Evolutionary conservation across 768 basidiomycete genomes (phyloP).

Genomic region (Cytidiella melzeri): DNA sequence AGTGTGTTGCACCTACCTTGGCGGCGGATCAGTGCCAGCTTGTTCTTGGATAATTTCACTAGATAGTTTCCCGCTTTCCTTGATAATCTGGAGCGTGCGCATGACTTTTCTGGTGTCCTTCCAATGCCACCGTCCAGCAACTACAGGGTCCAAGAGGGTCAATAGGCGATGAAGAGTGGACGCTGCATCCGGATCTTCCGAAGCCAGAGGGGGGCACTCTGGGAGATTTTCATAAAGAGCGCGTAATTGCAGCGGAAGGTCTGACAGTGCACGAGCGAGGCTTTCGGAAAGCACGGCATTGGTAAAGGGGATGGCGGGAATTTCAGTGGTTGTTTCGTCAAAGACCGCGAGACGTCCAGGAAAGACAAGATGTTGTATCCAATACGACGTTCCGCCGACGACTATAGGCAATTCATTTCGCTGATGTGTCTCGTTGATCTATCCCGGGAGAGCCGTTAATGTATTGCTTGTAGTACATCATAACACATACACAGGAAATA

Average conservation of each 20-base stretch:
- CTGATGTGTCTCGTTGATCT: conserved; percentile 74
- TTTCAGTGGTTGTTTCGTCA: not conserved
- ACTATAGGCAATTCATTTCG: conserved; percentile 72
- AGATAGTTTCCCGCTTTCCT: conserved; percentile 55
- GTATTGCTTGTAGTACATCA: not conserved
- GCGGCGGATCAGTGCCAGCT: conserved; percentile 34
- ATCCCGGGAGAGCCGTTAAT: conserved; percentile 1
- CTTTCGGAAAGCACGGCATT: not conserved
- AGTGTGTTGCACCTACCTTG: conserved; percentile 39
- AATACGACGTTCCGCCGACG: conserved; percentile 95
- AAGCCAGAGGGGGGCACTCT: conserved; percentile 49
- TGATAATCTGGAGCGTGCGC: conserved; percentile 71
- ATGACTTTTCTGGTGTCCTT: conserved; percentile 86
- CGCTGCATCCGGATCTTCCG: conserved; percentile 47
- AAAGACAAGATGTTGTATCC: conserved; percentile 94
- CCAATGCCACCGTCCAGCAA: conserved; percentile 94
- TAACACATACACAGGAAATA: not conserved
- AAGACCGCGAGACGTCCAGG: conserved; percentile 57
- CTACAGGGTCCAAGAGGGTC: conserved; percentile 56
- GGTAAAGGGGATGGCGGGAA: not conserved
- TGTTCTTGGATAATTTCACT: conserved; percentile 70
- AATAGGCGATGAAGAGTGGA: conserved; percentile 66
- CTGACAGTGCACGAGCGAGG: conserved; percentile 29
- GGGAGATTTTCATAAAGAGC: conserved; percentile 55
- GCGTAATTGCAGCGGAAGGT: conserved; percentile 41